Conservation (phyloP, 352 stramenopile genomes). For the Phytophthora sansomeana region DNA sequence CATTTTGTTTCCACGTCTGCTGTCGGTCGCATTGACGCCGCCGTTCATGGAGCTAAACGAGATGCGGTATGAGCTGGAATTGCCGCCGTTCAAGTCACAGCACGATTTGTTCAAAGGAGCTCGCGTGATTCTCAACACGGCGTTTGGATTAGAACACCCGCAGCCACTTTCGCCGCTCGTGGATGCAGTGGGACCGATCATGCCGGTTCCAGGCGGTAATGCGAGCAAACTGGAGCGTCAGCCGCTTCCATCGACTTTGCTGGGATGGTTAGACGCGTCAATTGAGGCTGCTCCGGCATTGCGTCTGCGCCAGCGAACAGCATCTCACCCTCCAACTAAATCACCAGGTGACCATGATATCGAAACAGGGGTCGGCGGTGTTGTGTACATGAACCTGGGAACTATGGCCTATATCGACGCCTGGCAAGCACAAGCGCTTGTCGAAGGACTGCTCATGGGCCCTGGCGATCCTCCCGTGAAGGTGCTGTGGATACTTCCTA, state of each 20-base stretch:
- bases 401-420: conserved; percentile 84
- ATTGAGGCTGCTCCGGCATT: conserved; percentile 26
- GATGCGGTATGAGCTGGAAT: conserved; percentile 76
- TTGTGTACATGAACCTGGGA: conserved; percentile 83
- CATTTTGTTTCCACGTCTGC: conserved; percentile 85
- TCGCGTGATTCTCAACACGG: conserved; percentile 90
- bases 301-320: conserved; percentile 38
- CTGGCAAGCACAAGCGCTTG: conserved; percentile 79
- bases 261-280: conserved; percentile 51
- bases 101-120: conserved; percentile 90
- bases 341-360: conserved; percentile 17
- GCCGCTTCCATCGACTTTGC: conserved; percentile 37
- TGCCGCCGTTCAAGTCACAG: conserved; percentile 82
- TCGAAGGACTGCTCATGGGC: conserved; percentile 65
- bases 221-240: conserved; percentile 42
- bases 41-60: conserved; percentile 92
- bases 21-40: conserved; percentile 88
- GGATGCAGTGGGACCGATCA: conserved; percentile 77
- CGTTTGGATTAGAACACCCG: conserved; percentile 85
- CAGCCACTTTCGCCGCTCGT: conserved; percentile 82
- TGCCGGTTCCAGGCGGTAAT: conserved; percentile 54
- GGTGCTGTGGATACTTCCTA: conserved; percentile 81
- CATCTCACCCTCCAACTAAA: conserved; percentile 24
- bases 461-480: conserved; percentile 55
- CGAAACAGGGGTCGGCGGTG: conserved; percentile 27